phyloP scores from a whole-genome alignment of 495 filamentous ascomycete species.

The Penicillium arizonense region DNA sequence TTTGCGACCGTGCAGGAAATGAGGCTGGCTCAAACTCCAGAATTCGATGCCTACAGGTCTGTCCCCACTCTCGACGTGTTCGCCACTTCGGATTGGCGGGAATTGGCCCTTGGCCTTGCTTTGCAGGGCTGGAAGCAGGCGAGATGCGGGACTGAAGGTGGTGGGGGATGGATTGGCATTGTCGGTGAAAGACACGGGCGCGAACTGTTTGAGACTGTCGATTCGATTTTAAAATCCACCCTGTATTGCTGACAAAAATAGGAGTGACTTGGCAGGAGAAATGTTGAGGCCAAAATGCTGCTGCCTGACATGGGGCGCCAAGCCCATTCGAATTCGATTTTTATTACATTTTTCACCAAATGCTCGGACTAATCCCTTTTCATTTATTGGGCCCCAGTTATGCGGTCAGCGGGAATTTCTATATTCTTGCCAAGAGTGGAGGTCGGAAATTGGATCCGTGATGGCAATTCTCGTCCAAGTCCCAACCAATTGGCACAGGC shows the following conservation, averaged over 20 bases:
- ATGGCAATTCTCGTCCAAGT: background rate
- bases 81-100: background rate
- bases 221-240: too few species aligned
- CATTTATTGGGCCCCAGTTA: background rate
- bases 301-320: background rate
- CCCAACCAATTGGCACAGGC: conserved; percentile 5
- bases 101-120: background rate
- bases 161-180: background rate
- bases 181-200: background rate
- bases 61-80: background rate
- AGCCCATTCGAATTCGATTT: background rate
- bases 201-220: background rate
- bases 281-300: conserved; percentile 2
- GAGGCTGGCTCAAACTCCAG: too few species aligned
- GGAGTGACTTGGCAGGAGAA: background rate
- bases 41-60: background rate
- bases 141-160: background rate
- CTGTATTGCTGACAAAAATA: too few species aligned
- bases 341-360: too few species aligned
- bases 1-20: background rate
- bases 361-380: too few species aligned
- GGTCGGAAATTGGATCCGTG: conserved; percentile 1
- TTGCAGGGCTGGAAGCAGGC: background rate
- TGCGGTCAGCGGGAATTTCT: background rate
- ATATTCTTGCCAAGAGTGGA: conserved; percentile 6